Conservation (phyloP, 2,329 filamentous ascomycete species). For the Didymella glomerata region DNA sequence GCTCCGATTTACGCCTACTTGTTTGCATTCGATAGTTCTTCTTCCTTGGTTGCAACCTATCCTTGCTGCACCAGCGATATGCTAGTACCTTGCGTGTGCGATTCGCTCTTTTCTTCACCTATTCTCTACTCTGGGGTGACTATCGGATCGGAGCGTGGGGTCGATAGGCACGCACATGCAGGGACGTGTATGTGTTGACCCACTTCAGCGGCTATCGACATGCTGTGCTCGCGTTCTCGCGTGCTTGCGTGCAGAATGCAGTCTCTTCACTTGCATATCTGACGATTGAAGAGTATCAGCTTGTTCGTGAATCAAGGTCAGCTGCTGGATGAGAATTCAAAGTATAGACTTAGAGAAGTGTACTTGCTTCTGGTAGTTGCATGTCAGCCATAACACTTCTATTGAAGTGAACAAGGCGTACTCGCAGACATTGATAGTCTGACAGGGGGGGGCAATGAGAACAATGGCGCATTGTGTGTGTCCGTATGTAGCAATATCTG, state of each 20-base stretch:
- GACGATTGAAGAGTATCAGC: neutral
- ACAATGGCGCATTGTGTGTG: neutral
- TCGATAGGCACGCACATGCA: conserved; percentile 9
- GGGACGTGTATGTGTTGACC: neutral
- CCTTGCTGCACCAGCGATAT: neutral
- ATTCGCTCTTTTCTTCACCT: neutral
- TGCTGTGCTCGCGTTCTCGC: neutral
- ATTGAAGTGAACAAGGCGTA: neutral
- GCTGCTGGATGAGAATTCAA: neutral
- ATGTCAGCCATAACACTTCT: neutral
- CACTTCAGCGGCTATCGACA: conserved; percentile 1
- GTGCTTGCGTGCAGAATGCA: neutral
- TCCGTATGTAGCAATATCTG: neutral
- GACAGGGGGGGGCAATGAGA: neutral
- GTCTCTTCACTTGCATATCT: neutral
- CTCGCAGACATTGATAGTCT: neutral
- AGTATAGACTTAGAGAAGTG: neutral
- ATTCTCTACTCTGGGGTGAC: neutral
- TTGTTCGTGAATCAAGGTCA: neutral
- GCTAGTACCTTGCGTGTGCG: neutral
- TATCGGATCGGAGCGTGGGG: neutral
- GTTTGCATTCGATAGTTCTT: neutral
- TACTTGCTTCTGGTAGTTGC: neutral
- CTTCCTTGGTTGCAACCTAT: neutral
- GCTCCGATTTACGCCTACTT: neutral